phyloP scores from a whole-genome alignment of 352 stramenopile genomes.

The Phytophthora niederhauseri region DNA sequence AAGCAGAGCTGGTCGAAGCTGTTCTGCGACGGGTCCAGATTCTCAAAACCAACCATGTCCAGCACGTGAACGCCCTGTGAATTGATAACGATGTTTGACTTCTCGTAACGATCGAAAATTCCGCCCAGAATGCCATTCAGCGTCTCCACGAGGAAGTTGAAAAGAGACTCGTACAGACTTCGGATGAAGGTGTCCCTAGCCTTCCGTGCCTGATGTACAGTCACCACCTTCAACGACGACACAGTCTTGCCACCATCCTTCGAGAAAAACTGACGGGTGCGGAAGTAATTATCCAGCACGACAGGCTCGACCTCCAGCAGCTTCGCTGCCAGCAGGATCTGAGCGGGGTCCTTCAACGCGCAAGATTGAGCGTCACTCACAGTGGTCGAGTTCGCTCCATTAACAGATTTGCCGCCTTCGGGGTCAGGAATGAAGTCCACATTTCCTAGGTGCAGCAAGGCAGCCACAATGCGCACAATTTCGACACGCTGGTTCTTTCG shows the following conservation, averaged over 20 bases:
- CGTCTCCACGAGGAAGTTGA: slow-evolving; percentile 80
- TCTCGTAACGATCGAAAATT: slow-evolving; percentile 86
- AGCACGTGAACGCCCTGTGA: slow-evolving; percentile 84
- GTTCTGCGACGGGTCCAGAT: slow-evolving; percentile 59
- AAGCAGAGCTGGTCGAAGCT: slow-evolving; percentile 83
- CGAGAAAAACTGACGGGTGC: slow-evolving; percentile 80
- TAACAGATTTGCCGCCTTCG: slow-evolving; percentile 66
- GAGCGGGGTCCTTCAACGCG: slow-evolving; percentile 63
- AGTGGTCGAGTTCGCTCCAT: slow-evolving; percentile 24
- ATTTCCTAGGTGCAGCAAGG: slow-evolving; percentile 79
- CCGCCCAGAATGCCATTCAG: slow-evolving; percentile 81
- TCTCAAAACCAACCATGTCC: slow-evolving; percentile 82
- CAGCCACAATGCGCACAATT: slow-evolving; percentile 79
- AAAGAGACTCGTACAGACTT: slow-evolving; percentile 80
- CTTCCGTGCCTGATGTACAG: slow-evolving; percentile 68
- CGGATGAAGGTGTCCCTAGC: slow-evolving; percentile 82
- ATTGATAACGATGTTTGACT: slow-evolving; percentile 83
- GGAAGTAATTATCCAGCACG: slow-evolving; percentile 88
- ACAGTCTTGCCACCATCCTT: slow-evolving; percentile 76
- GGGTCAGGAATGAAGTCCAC: slow-evolving; percentile 75
- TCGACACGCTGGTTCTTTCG: slow-evolving; percentile 82
- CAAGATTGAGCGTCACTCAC: slow-evolving; percentile 57
- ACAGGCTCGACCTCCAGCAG: slow-evolving; percentile 80
- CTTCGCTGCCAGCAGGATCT: slow-evolving; percentile 70
- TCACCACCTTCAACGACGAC: slow-evolving; percentile 86